Base-by-base conservation (phyloP, 257 asterid species). In the Cruciata laevipes region DNA sequence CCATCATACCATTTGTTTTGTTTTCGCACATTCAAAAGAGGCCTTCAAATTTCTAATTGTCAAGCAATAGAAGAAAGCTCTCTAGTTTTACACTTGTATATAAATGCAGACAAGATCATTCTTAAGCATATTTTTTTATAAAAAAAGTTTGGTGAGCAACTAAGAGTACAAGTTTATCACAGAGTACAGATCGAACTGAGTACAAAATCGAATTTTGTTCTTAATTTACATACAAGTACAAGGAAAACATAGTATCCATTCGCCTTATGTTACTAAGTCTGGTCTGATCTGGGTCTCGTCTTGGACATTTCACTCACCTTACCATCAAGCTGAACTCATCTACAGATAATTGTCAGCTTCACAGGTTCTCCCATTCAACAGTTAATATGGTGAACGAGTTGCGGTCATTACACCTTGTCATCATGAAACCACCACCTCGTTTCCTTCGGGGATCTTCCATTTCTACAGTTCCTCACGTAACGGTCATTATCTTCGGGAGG, bases 381-480 rank as follows among this genome's bases (percentile, higher is more conserved):
- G 60, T 71, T 1, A 49, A 64, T 33, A 66, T 38, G 63, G 55
- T 42, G 53, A 42, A 37, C 73, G 44, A 49, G 53, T 68, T 69
- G 25, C 21, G 49, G 68, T 73, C 57, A 79, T 77, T 79, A 92
- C 86, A 92, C 98, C 80, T 89, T 93, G 79, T 90, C 97, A 47
- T 93, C 97, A 32, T 93, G 97, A 83, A 93, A 93, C 99, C 97
- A 90, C 97, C 99, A 93, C 79, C 97, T 88, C 51, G 99, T 93
- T 87, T 93, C 99, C 89, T 93, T 93, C 30, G 99, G 99, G 52
- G 97, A 90, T 77, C 96, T 76, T 5, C 97, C 99, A 21, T 88
- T 90, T 80, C 75, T 85, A 76, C 99, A 93, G 80, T 93, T 93
- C 88, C 82, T 88, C 70, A 93, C 96, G 42, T 93, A 93, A 53